Evolutionary conservation across 192 early-diverging fungal species (phyloP).

Genomic region (Ambispora gerdemannii): DNA sequence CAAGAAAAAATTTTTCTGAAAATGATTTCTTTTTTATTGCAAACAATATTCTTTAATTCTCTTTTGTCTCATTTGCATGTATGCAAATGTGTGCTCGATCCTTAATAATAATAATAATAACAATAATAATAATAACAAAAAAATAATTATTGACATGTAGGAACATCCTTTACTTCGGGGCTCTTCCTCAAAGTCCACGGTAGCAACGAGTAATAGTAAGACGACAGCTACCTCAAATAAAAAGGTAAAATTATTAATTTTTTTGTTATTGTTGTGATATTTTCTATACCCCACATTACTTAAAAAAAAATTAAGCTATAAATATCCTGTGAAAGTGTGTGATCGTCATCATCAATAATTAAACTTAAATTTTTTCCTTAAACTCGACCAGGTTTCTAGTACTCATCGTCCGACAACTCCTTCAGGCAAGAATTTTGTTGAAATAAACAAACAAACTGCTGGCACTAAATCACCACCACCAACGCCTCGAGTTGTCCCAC

Average conservation of each 20-base stretch:
- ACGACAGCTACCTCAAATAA: neutral
- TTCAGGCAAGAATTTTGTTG: neutral
- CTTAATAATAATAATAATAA: too few species aligned
- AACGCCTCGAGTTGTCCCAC: neutral
- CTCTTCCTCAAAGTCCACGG: neutral
- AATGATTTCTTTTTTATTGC: neutral
- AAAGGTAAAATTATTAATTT: neutral
- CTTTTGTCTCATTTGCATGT: neutral
- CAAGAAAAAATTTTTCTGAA: too few species aligned
- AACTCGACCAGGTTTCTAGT: neutral
- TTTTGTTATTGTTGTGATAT: too few species aligned
- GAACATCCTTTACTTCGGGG: neutral
- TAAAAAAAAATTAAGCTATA: too few species aligned
- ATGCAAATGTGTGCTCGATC: neutral
- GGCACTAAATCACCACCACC: neutral
- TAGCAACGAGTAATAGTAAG: neutral
- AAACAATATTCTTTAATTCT: neutral
- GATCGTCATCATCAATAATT: neutral
- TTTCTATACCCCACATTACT: too few species aligned
- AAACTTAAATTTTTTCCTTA: neutral
- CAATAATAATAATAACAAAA: too few species aligned
- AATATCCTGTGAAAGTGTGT: too few species aligned
- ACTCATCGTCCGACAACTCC: conserved; percentile 7
- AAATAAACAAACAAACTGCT: neutral
- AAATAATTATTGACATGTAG: neutral